Percentiles rank a stretch among this genome's conserved stretches.
Evolutionary conservation across 352 stramenopile genomes (phyloP).

Genomic region (Pythium coloratum): DNA sequence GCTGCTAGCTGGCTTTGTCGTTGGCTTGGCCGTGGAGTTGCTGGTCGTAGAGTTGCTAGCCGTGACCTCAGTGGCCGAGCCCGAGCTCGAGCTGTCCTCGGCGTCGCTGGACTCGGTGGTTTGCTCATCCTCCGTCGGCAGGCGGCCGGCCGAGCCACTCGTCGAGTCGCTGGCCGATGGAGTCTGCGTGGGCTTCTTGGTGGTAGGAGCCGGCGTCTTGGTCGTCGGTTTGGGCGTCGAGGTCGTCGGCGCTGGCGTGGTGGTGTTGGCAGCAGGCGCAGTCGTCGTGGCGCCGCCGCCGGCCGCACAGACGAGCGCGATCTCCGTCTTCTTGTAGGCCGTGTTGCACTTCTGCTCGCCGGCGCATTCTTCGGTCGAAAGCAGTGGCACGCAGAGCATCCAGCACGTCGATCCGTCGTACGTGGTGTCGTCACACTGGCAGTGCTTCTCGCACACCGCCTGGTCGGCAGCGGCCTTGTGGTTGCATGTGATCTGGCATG

Average conservation of each 20-base stretch:
- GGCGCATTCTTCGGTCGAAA: constrained; percentile 22
- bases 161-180: neutral
- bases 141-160: neutral
- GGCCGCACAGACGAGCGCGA: constrained; percentile 25
- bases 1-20: neutral
- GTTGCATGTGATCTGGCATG: constrained; percentile 32
- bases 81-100: neutral
- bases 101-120: neutral
- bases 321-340: constrained; percentile 21
- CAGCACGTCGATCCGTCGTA: constrained; percentile 21
- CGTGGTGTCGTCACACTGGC: constrained; percentile 21
- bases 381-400: constrained; percentile 30
- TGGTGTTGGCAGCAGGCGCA: neutral
- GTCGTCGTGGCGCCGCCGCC: constrained; percentile 11
- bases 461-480: constrained; percentile 21
- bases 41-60: neutral
- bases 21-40: constrained; percentile 1
- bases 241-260: constrained; percentile 8
- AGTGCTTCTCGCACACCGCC: constrained; percentile 22
- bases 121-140: neutral
- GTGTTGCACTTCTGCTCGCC: constrained; percentile 33
- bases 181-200: constrained; percentile 4
- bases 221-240: constrained; percentile 9
- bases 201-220: constrained; percentile 10
- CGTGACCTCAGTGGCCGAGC: neutral